A percentile compares a stretch with the other conserved stretches of the same genome.
Evolutionary conservation across 192 early-diverging fungal species (phyloP).

Genomic region (Coemansia umbellata): DNA sequence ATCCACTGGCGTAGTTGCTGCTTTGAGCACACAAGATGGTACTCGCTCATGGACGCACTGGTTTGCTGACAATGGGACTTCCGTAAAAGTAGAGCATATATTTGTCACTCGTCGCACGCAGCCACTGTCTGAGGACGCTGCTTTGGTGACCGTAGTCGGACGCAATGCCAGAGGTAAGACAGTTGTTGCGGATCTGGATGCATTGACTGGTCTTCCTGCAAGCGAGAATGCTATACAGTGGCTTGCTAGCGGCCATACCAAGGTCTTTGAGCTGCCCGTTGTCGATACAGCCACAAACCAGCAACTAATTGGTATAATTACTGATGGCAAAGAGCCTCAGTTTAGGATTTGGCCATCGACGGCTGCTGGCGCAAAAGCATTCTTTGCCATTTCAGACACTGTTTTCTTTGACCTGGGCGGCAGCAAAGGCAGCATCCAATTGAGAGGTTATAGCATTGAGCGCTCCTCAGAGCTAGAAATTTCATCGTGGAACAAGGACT

Average conservation of each 20-base stretch:
- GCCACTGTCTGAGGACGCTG: slow-evolving; percentile 21
- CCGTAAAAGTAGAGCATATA: slow-evolving; percentile 21
- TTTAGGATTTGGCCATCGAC: slow-evolving; percentile 66
- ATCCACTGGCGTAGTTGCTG: slow-evolving; percentile 74
- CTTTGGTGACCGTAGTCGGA: slow-evolving; percentile 36
- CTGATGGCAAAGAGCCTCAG: slow-evolving; percentile 10
- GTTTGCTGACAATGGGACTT: slow-evolving; percentile 25
- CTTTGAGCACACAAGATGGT: slow-evolving; percentile 76
- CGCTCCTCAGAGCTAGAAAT: slow-evolving; percentile 46
- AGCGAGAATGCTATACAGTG: neutral
- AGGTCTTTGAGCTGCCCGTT: slow-evolving; percentile 60
- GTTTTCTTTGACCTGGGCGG: slow-evolving; percentile 69
- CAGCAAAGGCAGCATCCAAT: slow-evolving; percentile 39
- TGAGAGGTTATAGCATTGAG: slow-evolving; percentile 56
- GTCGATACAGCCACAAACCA: slow-evolving; percentile 34
- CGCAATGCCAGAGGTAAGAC: slow-evolving; percentile 18
- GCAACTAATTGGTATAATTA: slow-evolving; percentile 31
- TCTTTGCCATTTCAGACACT: slow-evolving; percentile 53
- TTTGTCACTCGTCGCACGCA: slow-evolving; percentile 30
- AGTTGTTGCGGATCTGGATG: slow-evolving; percentile 27
- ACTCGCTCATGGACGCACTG: slow-evolving; percentile 73
- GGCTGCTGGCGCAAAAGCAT: slow-evolving; percentile 44
- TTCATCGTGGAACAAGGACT: slow-evolving; percentile 3
- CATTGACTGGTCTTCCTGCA: slow-evolving; percentile 25
- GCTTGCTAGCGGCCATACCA: slow-evolving; percentile 38